Evolutionary conservation across 208 protist genomes (phyloP).

Genomic region (Trypanosomatidae sp.): DNA sequence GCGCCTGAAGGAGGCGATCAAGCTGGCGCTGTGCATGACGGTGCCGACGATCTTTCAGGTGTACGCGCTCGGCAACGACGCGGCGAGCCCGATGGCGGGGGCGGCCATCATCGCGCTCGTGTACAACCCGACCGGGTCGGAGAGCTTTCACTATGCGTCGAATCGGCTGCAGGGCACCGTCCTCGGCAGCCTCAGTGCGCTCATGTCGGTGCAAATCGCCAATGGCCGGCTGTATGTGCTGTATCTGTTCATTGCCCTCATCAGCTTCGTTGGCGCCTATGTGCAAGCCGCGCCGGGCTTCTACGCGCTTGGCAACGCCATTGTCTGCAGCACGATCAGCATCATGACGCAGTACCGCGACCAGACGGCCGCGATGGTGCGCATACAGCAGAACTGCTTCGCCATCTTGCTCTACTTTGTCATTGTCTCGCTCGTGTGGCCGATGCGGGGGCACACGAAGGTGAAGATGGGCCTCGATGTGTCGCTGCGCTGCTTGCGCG

Average conservation of each 20-base stretch:
- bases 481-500: constrained; percentile 69
- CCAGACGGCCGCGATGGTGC: constrained; percentile 65
- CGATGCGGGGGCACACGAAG: constrained; percentile 63
- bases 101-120: constrained; percentile 81
- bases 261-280: constrained; percentile 78
- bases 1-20: constrained; percentile 83
- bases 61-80: constrained; percentile 59
- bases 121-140: constrained; percentile 76
- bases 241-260: constrained; percentile 54
- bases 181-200: constrained; percentile 48
- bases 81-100: constrained; percentile 67
- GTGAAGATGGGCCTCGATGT: constrained; percentile 76
- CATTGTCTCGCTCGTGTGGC: constrained; percentile 66
- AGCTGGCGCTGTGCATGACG: constrained; percentile 81
- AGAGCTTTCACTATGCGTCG: constrained; percentile 83
- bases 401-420: constrained; percentile 86
- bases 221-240: constrained; percentile 33
- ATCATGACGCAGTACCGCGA: constrained; percentile 78
- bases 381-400: constrained; percentile 87
- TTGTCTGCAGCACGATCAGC: constrained; percentile 78
- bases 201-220: constrained; percentile 63
- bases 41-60: constrained; percentile 78
- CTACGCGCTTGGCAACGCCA: constrained; percentile 78
- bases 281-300: constrained; percentile 72
- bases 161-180: constrained; percentile 80